Evolutionary conservation across 352 stramenopile species (phyloP).

Genomic region (Paralagenidium karlingii): DNA sequence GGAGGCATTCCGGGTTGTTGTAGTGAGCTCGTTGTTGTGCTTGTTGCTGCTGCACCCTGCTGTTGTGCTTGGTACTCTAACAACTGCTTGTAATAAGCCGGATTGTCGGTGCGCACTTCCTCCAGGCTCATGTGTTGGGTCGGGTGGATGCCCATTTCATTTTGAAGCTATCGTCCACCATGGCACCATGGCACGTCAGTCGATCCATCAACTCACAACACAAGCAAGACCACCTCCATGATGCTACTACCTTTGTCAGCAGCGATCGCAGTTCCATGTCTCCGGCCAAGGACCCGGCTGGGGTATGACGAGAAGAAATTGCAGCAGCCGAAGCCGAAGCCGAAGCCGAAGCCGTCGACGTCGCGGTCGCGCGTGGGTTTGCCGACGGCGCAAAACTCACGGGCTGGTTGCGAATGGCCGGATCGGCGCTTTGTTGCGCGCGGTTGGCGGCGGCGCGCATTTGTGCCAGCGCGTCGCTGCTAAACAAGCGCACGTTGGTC

Average conservation of each 20-base stretch:
- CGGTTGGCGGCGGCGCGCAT: slow-evolving; percentile 59
- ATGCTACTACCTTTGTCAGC: slow-evolving; percentile 24
- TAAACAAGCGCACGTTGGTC: slow-evolving; percentile 53
- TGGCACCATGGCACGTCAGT: too few relatives aligned
- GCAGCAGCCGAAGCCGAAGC: slow-evolving; percentile 6
- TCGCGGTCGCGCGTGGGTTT: slow-evolving; percentile 11
- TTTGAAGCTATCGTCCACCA: slow-evolving; percentile 62
- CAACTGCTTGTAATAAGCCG: slow-evolving; percentile 73
- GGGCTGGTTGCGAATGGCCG: slow-evolving; percentile 17
- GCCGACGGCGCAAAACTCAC: slow-evolving; percentile 50
- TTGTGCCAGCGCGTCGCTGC: slow-evolving; percentile 27
- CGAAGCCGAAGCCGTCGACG: slow-evolving; percentile 2
- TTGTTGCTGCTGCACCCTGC: background rate
- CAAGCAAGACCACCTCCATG: background rate
- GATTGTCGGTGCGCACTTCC: slow-evolving; percentile 78
- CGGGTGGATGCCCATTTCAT: slow-evolving; percentile 79
- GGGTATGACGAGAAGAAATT: background rate
- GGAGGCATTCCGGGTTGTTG: too few relatives aligned
- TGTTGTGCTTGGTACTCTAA: slow-evolving; percentile 40
- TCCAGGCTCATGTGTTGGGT: slow-evolving; percentile 78
- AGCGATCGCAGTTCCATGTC: slow-evolving; percentile 73
- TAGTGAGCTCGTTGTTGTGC: too few relatives aligned
- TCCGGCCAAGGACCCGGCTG: slow-evolving; percentile 18
- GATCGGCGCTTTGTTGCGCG: slow-evolving; percentile 31
- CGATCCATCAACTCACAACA: slow-evolving; percentile 1